Base-by-base conservation (phyloP, 2,329 filamentous ascomycete genomes). In the Talaromyces funiculosus region DNA sequence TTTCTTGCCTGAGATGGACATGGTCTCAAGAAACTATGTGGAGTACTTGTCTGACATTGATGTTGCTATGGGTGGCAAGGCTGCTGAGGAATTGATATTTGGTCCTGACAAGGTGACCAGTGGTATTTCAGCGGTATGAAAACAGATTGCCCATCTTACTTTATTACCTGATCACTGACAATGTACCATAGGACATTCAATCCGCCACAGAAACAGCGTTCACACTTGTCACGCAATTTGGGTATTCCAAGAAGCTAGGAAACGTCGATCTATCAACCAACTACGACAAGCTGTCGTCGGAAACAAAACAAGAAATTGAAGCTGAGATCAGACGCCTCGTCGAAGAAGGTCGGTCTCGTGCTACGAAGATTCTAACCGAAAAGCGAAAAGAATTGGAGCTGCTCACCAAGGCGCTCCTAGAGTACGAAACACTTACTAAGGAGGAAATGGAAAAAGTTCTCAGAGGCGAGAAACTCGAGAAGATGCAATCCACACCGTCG, bases 391-490 rank as follows among this genome's bases (percentile, higher is more conserved):
- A 96, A 74, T 83, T 99, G 7, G 93, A 99, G 68, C 80, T 90
- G 10, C 80, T 99, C 9, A 93, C 94, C 29, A 87, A 92, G 70
- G 94, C 92, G 5, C 82, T 99, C 9, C 86, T 99, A 35, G 88
- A 97, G 75, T 97, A 97, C 74, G 94, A 99, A 80, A 97, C 92
- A 0, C 78, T 99, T 56, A 89, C 89, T 73, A 90, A 88, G 74
- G 86, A 89, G 3, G 94, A 99, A 75, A 95, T 97, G 64, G 86
- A 92, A 74, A 90, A 89, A 79, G 90, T 97, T 5, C 87, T 99
- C 64, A 85, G 84, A 57, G 94, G 94, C 37, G 91, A 97, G 77
- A 88, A 89, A 71, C 79, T 99, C 38, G 81, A 86, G 0, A 90
- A 90, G 62, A 76, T 90, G 10, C 55, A 83, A 81, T 84, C 20